Evolutionary conservation across 2,329 filamentous ascomycete species (phyloP).

Genomic region (Rosellinia necatrix): DNA sequence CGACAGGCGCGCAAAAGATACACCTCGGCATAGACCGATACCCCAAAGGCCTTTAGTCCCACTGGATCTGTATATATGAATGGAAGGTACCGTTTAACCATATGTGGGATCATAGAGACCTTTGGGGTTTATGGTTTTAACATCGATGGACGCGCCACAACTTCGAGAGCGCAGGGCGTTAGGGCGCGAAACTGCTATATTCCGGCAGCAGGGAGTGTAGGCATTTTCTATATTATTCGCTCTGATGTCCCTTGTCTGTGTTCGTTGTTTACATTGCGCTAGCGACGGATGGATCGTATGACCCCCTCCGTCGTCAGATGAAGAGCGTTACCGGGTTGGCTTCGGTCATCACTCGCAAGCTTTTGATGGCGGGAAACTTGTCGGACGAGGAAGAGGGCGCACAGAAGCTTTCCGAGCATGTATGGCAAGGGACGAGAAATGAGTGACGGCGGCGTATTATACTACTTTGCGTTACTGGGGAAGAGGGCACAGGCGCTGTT

Average conservation of each 20-base stretch:
- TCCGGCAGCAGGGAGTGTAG: conserved; percentile 25
- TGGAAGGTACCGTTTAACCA: background rate
- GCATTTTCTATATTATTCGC: conserved; percentile 2
- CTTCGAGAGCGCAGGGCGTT: conserved; percentile 20
- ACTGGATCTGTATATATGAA: conserved; percentile 21
- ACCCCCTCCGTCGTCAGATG: background rate
- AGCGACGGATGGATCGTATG: background rate
- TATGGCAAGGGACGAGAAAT: conserved; percentile 24
- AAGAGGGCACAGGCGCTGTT: background rate
- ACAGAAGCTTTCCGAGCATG: background rate
- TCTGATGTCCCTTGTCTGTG: conserved; percentile 7
- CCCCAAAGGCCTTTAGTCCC: conserved; percentile 18
- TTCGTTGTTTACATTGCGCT: background rate
- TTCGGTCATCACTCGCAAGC: background rate
- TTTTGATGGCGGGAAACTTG: background rate
- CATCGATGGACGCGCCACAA: background rate
- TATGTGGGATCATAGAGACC: conserved; percentile 9
- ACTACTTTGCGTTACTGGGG: background rate
- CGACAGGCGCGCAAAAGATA: conserved; percentile 1
- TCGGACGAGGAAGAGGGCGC: conserved; percentile 2
- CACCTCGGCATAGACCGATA: conserved; percentile 19
- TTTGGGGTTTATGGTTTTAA: conserved; percentile 11
- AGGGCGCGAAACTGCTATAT: conserved; percentile 34
- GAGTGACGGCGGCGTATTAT: conserved; percentile 14
- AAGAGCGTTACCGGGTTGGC: background rate